Conservation (phyloP, 805 yeast genomes). For the Kuraishia borneana region DNA sequence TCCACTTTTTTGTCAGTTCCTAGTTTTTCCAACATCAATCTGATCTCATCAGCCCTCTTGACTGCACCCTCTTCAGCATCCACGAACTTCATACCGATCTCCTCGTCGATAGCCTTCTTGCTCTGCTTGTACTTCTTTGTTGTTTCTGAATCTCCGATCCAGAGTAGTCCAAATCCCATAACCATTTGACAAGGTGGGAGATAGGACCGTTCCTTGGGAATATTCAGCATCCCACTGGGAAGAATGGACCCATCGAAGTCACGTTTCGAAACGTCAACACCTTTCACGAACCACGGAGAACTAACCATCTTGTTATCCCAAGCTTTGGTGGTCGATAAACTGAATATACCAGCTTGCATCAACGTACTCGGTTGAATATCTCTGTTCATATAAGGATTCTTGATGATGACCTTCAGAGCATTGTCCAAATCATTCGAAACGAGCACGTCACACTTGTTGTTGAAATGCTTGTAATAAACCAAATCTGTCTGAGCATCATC, state of each 20-base stretch:
- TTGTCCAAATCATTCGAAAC: constrained; percentile 70
- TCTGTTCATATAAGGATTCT: constrained; percentile 64
- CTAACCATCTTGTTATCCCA: constrained; percentile 82
- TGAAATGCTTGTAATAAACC: constrained; percentile 68
- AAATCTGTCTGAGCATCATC: constrained; percentile 73
- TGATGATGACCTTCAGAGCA: constrained; percentile 65
- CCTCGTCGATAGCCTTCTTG: constrained; percentile 14
- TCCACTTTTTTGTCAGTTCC: constrained; percentile 5
- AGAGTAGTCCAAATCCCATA: constrained; percentile 81
- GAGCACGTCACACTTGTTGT: constrained; percentile 53
- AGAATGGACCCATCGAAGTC: constrained; percentile 48
- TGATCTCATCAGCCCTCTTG: constrained; percentile 17
- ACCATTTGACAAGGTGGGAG: constrained; percentile 75
- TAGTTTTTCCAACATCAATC: constrained; percentile 16
- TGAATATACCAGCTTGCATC: constrained; percentile 79
- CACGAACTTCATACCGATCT: constrained; percentile 16
- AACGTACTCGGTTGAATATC: constrained; percentile 78
- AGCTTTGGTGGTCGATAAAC: constrained; percentile 74
- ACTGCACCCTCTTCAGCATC: constrained; percentile 14
- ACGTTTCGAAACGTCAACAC: constrained; percentile 55
- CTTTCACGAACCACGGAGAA: constrained; percentile 79
- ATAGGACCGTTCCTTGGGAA: constrained; percentile 40
- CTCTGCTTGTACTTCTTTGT: constrained; percentile 19
- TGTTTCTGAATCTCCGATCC: constrained; percentile 54
- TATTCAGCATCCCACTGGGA: constrained; percentile 49